A percentile compares a stretch with the other conserved stretches of the same genome.
These are phyloP conservation scores for Limonium bicolor DNA, from an alignment of 148 eudicot genomes.

Conservation along the genomic window DNA sequence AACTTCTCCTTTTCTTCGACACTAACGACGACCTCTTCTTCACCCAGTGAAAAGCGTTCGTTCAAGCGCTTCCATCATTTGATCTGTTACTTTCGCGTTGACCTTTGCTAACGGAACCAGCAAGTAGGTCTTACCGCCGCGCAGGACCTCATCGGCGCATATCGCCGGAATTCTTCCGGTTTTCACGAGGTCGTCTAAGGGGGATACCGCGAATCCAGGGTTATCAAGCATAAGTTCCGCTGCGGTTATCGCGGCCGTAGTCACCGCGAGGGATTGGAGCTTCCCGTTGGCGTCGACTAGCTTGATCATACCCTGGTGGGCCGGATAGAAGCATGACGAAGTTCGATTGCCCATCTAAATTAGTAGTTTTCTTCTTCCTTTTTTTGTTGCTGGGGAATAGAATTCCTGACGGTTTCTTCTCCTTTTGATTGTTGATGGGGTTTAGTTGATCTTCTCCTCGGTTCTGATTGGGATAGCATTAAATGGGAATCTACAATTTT, in stretches of 20 bases:
- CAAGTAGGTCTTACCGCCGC: conserved; percentile 16
- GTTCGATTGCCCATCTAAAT: no score
- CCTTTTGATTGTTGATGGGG: no score
- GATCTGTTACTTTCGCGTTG: conserved; percentile 12
- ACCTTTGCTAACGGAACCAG: conserved; percentile 19
- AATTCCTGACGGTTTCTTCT: no score
- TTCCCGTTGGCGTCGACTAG: conserved; percentile 3
- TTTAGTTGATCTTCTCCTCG: no score
- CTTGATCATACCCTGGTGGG: no score
- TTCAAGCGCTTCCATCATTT: conserved; percentile 13
- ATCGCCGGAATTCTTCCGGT: conserved; percentile 12
- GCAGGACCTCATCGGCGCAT: conserved; percentile 21
- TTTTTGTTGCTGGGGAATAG: no score
- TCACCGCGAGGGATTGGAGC: neutral
- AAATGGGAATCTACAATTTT: no score
- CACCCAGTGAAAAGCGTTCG: conserved; percentile 1
- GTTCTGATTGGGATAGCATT: no score
- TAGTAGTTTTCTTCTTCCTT: no score
- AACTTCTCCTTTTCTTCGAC: no score
- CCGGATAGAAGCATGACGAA: no score
- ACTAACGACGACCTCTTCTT: conserved; percentile 3
- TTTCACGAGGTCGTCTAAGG: conserved; percentile 7
- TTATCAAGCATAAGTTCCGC: conserved; percentile 30
- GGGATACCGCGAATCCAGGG: conserved; percentile 19
- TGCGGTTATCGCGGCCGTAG: conserved; percentile 18